Conservation (phyloP, 768 basidiomycete species). For the Mycena leptocephala region DNA sequence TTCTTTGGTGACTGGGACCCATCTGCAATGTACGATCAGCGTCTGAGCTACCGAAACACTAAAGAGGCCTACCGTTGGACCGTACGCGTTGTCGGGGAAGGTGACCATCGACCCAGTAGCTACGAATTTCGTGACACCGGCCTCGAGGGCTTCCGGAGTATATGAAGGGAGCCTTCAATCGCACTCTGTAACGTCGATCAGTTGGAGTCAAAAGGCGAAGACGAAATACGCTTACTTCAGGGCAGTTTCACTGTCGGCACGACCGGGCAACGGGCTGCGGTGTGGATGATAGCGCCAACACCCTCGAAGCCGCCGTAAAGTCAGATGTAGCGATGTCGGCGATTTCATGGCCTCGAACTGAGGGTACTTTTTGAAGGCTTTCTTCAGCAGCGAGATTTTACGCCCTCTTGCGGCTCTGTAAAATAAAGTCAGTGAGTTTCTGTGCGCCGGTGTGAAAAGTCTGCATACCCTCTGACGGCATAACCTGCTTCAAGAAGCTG, state of each 20-base stretch:
- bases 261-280: too few relatives aligned
- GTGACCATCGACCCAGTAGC: constrained; percentile 39
- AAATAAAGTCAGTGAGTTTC: not conserved
- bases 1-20: constrained; percentile 27
- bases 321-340: too few relatives aligned
- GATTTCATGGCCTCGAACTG: constrained; percentile 36
- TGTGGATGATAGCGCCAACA: too few relatives aligned
- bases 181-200: too few relatives aligned
- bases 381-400: constrained; percentile 27
- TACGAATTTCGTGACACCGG: constrained; percentile 39
- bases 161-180: constrained; percentile 45
- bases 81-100: not conserved
- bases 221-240: not conserved
- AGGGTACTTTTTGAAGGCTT: constrained; percentile 27
- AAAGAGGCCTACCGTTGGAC: constrained; percentile 16
- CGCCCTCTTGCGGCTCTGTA: constrained; percentile 30
- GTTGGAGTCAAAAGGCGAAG: not conserved
- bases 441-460: too few relatives aligned
- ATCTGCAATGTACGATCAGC: constrained; percentile 12
- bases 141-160: constrained; percentile 41
- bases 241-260: not conserved
- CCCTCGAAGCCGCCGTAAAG: too few relatives aligned
- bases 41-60: not conserved
- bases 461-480: too few relatives aligned
- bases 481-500: constrained; percentile 31